Conservation (phyloP, 768 basidiomycete genomes). For the Leccinum pellstonianum region DNA sequence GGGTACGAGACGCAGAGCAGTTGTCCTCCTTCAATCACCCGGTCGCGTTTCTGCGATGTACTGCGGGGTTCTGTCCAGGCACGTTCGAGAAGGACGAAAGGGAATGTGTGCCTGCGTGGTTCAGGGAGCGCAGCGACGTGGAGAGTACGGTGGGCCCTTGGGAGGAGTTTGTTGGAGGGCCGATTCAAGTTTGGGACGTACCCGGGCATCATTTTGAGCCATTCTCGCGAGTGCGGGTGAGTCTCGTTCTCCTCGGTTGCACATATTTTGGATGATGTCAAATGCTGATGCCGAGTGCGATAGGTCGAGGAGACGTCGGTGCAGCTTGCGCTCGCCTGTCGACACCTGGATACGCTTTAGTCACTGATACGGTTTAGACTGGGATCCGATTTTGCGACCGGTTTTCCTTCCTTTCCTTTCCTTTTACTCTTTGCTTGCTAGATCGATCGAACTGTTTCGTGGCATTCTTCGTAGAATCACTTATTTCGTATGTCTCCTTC, state of each 20-base stretch:
- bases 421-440: not conserved
- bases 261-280: not conserved
- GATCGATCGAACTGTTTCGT: not conserved
- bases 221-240: slow-evolving; percentile 52
- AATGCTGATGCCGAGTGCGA: not conserved
- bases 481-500: not conserved
- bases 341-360: slow-evolving; percentile 8
- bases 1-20: slow-evolving; percentile 13
- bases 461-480: not conserved
- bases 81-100: slow-evolving; percentile 21
- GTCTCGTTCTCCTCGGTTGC: slow-evolving; percentile 17
- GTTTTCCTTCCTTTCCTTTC: not conserved
- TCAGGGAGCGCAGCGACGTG: slow-evolving; percentile 44
- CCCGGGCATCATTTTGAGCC: slow-evolving; percentile 67
- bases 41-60: slow-evolving; percentile 54
- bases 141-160: slow-evolving; percentile 41
- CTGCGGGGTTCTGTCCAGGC: slow-evolving; percentile 41
- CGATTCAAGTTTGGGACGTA: slow-evolving; percentile 49
- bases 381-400: too few relatives aligned
- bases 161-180: slow-evolving; percentile 40
- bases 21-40: not conserved
- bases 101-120: slow-evolving; percentile 47
- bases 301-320: slow-evolving; percentile 25
- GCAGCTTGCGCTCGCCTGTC: slow-evolving; percentile 24
- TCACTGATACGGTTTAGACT: not conserved